These are phyloP conservation scores for Nakazawaea anatomiae DNA, from an alignment of 805 yeast species.

Conservation along the genomic window DNA sequence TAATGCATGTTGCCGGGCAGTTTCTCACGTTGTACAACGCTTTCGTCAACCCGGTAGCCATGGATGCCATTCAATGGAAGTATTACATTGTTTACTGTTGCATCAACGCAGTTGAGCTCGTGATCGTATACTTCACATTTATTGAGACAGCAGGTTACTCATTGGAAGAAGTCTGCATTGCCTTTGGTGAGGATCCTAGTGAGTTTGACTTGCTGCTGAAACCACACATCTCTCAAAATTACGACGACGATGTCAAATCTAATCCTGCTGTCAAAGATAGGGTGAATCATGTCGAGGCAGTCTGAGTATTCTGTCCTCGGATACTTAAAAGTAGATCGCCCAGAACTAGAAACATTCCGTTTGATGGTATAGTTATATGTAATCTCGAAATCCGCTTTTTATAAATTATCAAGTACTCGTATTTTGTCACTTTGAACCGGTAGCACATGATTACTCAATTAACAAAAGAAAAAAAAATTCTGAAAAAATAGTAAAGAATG, in stretches of 20 bases:
- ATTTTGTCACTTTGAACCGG: too few relatives aligned
- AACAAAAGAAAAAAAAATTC: neutral
- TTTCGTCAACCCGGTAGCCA: slow-evolving; percentile 28
- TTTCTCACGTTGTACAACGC: slow-evolving; percentile 24
- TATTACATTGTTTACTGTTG: slow-evolving; percentile 30
- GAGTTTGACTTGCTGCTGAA: neutral
- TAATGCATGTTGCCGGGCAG: slow-evolving; percentile 16
- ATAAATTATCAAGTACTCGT: too few relatives aligned
- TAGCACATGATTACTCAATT: too few relatives aligned
- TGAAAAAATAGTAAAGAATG: neutral
- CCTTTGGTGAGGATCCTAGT: slow-evolving; percentile 24
- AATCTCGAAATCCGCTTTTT: too few relatives aligned
- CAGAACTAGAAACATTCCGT: too few relatives aligned
- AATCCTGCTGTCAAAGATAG: too few relatives aligned
- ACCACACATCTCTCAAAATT: too few relatives aligned
- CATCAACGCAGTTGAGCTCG: slow-evolving; percentile 21
- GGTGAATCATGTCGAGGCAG: too few relatives aligned
- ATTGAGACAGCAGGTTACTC: slow-evolving; percentile 33
- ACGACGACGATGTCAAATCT: too few relatives aligned
- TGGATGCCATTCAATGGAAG: slow-evolving; percentile 29
- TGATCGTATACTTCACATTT: slow-evolving; percentile 24
- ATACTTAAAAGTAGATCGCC: too few relatives aligned
- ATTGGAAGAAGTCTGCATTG: slow-evolving; percentile 32
- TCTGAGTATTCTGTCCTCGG: too few relatives aligned
- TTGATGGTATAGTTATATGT: too few relatives aligned